Conservation (phyloP, 306 rosid genomes). For the Malus orientalis region DNA sequence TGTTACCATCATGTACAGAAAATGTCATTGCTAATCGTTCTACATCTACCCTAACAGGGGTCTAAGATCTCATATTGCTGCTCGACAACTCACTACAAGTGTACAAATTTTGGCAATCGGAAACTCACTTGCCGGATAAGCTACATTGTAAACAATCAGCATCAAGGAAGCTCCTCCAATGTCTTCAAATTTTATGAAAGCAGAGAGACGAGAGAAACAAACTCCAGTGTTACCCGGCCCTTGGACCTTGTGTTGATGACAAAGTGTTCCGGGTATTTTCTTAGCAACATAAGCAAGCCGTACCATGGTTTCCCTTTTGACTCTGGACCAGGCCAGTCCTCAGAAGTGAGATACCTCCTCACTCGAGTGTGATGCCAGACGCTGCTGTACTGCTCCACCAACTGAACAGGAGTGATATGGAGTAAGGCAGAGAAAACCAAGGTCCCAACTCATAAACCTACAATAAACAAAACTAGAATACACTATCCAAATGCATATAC, state of each 20-base stretch:
- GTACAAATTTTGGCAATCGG: background rate
- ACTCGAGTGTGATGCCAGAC: constrained; percentile 90
- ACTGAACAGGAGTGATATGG: constrained; percentile 32
- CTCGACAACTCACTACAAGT: background rate
- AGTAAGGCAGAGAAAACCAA: background rate
- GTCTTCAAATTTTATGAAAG: constrained; percentile 42
- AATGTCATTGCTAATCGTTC: background rate
- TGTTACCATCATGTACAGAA: constrained; percentile 1
- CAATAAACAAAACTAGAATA: background rate
- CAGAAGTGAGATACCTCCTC: constrained; percentile 80
- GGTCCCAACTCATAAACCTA: background rate
- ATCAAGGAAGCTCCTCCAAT: background rate
- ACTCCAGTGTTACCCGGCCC: constrained; percentile 72
- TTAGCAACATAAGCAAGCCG: constrained; percentile 82
- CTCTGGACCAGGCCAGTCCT: constrained; percentile 83
- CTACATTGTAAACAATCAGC: constrained; percentile 2
- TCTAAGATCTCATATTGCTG: background rate
- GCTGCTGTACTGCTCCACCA: constrained; percentile 64
- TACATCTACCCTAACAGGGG: background rate
- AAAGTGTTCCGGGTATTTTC: constrained; percentile 97
- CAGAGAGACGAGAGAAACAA: constrained; percentile 90
- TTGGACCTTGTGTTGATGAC: constrained; percentile 97
- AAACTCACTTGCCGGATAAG: background rate
- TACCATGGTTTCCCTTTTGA: constrained; percentile 98
- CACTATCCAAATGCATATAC: background rate